Evolutionary conservation across 2,329 filamentous ascomycete species (phyloP), one percentile per base, ranked within the genome.

Genomic region (Sarocladiaceae sp.): DNA sequence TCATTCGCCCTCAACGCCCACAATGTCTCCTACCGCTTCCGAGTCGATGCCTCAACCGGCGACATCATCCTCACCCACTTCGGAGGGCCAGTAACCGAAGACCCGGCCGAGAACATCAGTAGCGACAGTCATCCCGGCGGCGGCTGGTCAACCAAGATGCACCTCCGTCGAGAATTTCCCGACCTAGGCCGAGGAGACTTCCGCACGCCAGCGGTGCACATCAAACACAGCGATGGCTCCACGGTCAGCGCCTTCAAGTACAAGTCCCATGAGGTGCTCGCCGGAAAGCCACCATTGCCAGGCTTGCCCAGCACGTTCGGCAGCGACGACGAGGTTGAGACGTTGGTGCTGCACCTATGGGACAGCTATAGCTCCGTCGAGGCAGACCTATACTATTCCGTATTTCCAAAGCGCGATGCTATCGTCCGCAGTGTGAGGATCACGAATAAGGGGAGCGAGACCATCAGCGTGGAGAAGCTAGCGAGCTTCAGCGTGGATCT

Each of bases 141-240:
- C 18, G 83, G 83, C 40, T 86, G 83, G 83, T 69, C 75, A 31
- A 60, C 71, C 47, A 64, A 74, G 31, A 75, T 74, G 11, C 80
- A 78, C 37, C 62, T 75, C 15, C 75, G 79, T 15, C 76, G 83
- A 25, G 83, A 86, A 60, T 85, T 84, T 51, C 83, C 83, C 2
- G 83, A 87, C 54, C 68, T 82, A 4, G 83, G 83, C 1, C 75
- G 82, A 7, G 82, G 82, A 15, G 83, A 87, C 59, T 82, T 84
- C 56, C 75, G 84, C 3, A 67, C 77, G 2, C 83, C 83, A 0
- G 83, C 83, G 0, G 72, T 86, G 12, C 76, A 79, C 33, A 81
- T 87, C 57, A 72, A 73, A 51, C 82, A 87, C 58, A 67, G 76
- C 2, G 73, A 73, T 15, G 83, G 82, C 26, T 74, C 80, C 54